phyloP scores from a whole-genome alignment of 2,329 filamentous ascomycete genomes.

The Neonectria punicea region DNA sequence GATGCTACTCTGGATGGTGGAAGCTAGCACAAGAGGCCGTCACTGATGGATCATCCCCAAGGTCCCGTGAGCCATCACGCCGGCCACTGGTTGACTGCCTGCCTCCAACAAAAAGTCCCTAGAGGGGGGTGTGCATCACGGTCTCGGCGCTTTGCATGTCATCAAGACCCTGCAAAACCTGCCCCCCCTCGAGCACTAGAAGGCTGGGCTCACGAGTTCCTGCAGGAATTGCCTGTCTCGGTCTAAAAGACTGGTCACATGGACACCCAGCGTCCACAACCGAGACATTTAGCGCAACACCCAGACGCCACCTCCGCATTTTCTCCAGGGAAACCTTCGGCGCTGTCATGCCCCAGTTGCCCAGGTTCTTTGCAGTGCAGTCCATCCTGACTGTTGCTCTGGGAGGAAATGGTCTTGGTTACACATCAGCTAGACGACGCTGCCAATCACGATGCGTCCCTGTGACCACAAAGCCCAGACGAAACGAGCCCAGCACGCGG shows the following conservation, averaged over 20 bases:
- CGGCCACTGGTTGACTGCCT: not conserved
- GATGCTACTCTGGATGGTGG: not conserved
- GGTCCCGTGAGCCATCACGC: slow-evolving; percentile 16
- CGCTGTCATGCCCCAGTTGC: slow-evolving; percentile 1
- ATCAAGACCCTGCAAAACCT: not conserved
- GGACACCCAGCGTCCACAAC: slow-evolving; percentile 20
- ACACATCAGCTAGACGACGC: slow-evolving; percentile 6
- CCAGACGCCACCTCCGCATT: slow-evolving; percentile 31
- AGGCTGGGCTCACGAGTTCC: slow-evolving; percentile 27
- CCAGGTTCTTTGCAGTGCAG: slow-evolving; percentile 1
- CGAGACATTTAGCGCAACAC: slow-evolving; percentile 24
- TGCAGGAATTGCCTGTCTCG: slow-evolving; percentile 25
- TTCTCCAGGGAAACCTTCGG: slow-evolving; percentile 9
- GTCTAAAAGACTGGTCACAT: slow-evolving; percentile 22
- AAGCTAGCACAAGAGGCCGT: not conserved
- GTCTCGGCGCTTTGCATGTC: not conserved
- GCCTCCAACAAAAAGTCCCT: not conserved
- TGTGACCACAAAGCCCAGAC: slow-evolving; percentile 10
- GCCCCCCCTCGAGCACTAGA: not conserved
- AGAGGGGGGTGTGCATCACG: not conserved
- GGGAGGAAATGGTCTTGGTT: not conserved
- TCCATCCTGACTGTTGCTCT: no score
- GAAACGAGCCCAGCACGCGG: slow-evolving; percentile 15
- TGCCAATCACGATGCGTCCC: slow-evolving; percentile 15
- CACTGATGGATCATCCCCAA: not conserved